Percentiles rank a stretch among this genome's conserved stretches.
These are phyloP conservation scores for Phytomonas serpens DNA, from an alignment of 208 protist species.

Conservation along the genomic window DNA sequence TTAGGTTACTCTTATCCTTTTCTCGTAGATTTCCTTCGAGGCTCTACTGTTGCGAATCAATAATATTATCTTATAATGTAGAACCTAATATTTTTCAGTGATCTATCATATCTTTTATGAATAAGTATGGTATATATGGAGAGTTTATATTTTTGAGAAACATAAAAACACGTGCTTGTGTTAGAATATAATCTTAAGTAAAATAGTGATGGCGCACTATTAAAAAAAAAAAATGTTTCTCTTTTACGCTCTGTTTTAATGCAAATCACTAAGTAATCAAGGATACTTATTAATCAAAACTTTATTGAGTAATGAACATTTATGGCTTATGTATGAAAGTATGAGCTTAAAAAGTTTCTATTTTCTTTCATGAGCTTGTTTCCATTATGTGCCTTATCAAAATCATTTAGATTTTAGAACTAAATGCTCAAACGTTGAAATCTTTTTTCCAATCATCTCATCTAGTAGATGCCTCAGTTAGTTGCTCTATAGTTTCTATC, in stretches of 20 bases:
- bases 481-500: not conserved
- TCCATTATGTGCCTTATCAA: not conserved
- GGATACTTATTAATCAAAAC: not conserved
- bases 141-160: not conserved
- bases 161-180: not conserved
- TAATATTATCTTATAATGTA: constrained; percentile 8
- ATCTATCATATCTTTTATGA: constrained; percentile 8
- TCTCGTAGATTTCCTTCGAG: constrained; percentile 10
- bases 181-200: not conserved
- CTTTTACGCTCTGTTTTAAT: not conserved
- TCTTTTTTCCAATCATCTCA: not conserved
- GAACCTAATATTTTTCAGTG: not conserved
- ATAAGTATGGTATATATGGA: constrained; percentile 2
- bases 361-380: not conserved
- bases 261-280: not conserved
- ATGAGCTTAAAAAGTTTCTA: not conserved
- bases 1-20: constrained; percentile 3
- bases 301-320: not conserved
- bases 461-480: not conserved
- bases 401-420: not conserved
- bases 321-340: not conserved
- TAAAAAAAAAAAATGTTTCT: not conserved
- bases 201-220: not conserved
- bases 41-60: not conserved
- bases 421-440: not conserved